Conservation (phyloP, 1,284 basidiomycete genomes). For the Blastosporella zonata region DNA sequence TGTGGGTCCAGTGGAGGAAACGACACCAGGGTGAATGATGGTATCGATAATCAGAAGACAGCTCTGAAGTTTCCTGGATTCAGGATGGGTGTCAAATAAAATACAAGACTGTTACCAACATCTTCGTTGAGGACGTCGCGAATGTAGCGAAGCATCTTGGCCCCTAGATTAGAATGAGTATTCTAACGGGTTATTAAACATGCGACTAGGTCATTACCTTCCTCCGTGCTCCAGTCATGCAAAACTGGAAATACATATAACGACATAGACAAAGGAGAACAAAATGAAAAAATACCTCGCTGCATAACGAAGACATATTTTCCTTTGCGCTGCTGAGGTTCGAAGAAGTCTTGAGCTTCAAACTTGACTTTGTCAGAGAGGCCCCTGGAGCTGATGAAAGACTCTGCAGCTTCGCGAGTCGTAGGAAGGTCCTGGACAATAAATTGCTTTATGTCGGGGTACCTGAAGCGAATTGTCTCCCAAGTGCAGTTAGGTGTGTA, state of each 20-base stretch:
- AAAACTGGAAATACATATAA: constrained; percentile 12
- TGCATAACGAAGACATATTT: constrained; percentile 36
- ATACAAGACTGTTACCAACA: constrained; percentile 17
- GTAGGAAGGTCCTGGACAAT: constrained; percentile 36
- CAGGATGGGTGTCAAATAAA: background rate
- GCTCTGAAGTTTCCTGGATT: constrained; percentile 21
- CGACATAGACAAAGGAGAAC: background rate
- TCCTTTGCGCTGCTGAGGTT: constrained; percentile 33
- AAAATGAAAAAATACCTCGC: constrained; percentile 22
- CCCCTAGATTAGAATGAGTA: constrained; percentile 21
- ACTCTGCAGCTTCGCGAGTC: constrained; percentile 32
- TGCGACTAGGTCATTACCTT: constrained; percentile 19
- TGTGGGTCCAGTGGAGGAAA: constrained; percentile 24
- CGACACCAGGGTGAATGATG: constrained; percentile 30
- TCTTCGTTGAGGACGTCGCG: constrained; percentile 31
- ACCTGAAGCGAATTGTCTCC: constrained; percentile 16
- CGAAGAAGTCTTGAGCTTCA: constrained; percentile 35
- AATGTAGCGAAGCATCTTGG: constrained; percentile 32
- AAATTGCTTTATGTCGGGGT: constrained; percentile 33
- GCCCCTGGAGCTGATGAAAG: constrained; percentile 30
- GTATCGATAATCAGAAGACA: constrained; percentile 33
- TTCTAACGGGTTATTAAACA: background rate
- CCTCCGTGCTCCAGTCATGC: constrained; percentile 34
- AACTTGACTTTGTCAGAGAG: constrained; percentile 30
- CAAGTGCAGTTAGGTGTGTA: background rate